phyloP scores from a whole-genome alignment of 129 eudicot species.

The Silybum marianum region DNA sequence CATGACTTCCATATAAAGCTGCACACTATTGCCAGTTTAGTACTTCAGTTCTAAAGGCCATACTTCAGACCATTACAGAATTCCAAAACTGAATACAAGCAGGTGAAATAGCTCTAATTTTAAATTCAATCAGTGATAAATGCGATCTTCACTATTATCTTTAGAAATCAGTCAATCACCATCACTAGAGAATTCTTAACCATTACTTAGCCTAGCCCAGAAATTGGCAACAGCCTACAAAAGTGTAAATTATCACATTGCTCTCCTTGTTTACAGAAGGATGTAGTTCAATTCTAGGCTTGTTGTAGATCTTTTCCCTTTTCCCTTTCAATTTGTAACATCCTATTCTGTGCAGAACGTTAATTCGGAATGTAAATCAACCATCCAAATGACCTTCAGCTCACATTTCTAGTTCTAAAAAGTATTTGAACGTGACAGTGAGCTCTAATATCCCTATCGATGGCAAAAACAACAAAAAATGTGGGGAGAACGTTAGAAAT shows the following conservation, averaged over 20 bases:
- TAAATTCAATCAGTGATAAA: not conserved
- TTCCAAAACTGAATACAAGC: conserved; percentile 7
- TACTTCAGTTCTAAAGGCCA: conserved; percentile 3
- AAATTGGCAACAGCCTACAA: not conserved
- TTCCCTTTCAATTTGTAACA: not conserved
- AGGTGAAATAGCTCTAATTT: not conserved
- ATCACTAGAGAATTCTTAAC: not conserved
- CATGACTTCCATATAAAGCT: conserved; percentile 13
- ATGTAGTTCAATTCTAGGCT: not conserved
- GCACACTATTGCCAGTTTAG: not conserved
- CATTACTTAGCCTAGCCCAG: not conserved
- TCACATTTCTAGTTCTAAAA: not conserved
- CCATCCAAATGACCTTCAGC: not conserved
- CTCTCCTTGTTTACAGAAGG: not conserved
- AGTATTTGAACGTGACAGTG: not conserved
- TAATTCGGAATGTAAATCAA: not conserved
- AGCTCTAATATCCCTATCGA: conserved; percentile 6
- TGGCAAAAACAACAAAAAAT: not conserved
- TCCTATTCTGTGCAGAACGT: not conserved
- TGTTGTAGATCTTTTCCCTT: not conserved
- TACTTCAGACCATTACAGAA: conserved; percentile 4
- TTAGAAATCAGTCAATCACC: not conserved
- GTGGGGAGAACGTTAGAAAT: not conserved
- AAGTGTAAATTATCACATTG: not conserved
- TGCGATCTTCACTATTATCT: conserved; percentile 4